These are phyloP conservation scores for Cudoniella acicularis DNA, from an alignment of 495 filamentous ascomycete species.

Conservation along the genomic window DNA sequence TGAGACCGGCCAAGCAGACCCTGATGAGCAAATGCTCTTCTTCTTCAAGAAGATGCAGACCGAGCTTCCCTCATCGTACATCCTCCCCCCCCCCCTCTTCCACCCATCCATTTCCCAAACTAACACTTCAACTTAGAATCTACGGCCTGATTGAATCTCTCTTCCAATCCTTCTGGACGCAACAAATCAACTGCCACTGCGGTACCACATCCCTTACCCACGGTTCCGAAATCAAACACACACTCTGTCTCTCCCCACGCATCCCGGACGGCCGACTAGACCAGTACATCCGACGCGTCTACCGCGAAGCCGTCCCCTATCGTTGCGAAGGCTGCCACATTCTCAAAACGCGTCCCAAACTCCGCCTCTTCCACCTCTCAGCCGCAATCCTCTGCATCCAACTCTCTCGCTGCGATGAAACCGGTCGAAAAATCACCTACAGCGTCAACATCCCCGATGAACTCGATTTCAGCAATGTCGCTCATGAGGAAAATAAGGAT, in stretches of 20 bases:
- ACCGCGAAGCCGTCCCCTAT: background rate
- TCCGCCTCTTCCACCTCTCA: background rate
- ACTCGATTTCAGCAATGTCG: background rate
- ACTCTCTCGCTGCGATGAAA: background rate
- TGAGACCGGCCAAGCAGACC: slow-evolving; percentile 19
- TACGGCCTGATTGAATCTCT: slow-evolving; percentile 22
- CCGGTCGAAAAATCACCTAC: background rate
- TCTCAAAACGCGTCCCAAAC: background rate
- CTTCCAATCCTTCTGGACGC: slow-evolving; percentile 79
- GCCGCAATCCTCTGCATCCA: background rate
- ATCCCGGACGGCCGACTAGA: background rate
- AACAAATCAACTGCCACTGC: background rate
- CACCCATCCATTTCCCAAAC: background rate
- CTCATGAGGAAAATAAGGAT: background rate
- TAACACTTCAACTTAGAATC: background rate
- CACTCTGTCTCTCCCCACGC: background rate
- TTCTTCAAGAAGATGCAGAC: slow-evolving; percentile 9
- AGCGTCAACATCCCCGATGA: background rate
- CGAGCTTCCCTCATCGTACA: slow-evolving; percentile 16
- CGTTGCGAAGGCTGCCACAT: background rate
- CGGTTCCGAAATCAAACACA: background rate
- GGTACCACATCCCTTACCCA: background rate
- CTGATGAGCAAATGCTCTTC: slow-evolving; percentile 20
- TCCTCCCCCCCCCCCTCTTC: background rate
- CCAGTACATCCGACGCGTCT: background rate